Conservation (phyloP, 139 green algal species). For the Trebouxia sp. region DNA sequence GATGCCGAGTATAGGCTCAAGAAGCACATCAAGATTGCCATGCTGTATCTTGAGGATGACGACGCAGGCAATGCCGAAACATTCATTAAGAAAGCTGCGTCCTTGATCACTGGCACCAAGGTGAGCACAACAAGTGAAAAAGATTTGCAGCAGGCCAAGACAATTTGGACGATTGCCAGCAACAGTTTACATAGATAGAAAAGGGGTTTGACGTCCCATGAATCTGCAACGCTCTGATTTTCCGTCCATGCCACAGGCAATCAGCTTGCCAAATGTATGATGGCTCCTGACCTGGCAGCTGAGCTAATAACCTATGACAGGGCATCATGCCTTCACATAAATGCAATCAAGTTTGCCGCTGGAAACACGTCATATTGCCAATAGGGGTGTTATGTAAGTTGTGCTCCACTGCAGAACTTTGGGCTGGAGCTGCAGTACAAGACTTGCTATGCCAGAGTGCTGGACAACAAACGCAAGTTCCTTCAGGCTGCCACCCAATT, state of each 20-base stretch:
- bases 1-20: slow-evolving; percentile 83
- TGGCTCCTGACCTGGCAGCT: no score
- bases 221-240: no score
- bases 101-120: slow-evolving; percentile 75
- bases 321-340: background rate
- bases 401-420: slow-evolving; percentile 59
- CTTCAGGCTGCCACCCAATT: slow-evolving; percentile 87
- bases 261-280: no score
- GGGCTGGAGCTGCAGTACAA: slow-evolving; percentile 96
- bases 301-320: no score
- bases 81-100: slow-evolving; percentile 92
- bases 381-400: no score
- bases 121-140: no score
- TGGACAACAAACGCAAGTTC: slow-evolving; percentile 95
- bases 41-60: slow-evolving; percentile 94
- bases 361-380: background rate
- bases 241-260: no score
- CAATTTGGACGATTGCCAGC: no score
- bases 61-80: slow-evolving; percentile 89
- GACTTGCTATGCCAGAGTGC: slow-evolving; percentile 92
- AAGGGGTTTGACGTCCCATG: no score
- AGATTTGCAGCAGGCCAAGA: no score
- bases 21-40: slow-evolving; percentile 93
- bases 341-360: background rate
- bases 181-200: no score